phyloP scores from a whole-genome alignment of 73 alveolate genomes.

The Paramecium pentaurelia region DNA sequence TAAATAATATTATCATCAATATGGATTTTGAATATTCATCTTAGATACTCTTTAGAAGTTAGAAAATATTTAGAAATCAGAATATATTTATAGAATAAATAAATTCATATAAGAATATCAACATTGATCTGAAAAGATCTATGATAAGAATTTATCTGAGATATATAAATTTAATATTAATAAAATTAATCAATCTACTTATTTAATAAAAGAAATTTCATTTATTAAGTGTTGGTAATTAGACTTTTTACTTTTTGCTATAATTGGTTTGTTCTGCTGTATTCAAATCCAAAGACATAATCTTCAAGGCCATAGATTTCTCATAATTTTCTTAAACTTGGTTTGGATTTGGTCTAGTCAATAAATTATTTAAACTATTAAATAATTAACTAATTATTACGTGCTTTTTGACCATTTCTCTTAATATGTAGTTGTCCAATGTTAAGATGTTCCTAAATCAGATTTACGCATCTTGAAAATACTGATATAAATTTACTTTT shows the following conservation, averaged over 20 bases:
- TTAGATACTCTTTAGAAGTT: background rate
- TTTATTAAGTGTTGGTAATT: background rate
- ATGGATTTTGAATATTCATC: background rate
- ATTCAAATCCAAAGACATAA: slow-evolving; percentile 57
- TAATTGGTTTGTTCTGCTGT: slow-evolving; percentile 57
- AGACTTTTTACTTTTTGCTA: slow-evolving; percentile 18
- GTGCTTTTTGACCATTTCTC: slow-evolving; percentile 55
- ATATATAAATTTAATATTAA: background rate
- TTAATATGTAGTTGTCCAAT: slow-evolving; percentile 58
- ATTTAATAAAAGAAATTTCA: background rate
- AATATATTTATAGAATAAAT: background rate
- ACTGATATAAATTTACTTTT: background rate
- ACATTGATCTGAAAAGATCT: background rate
- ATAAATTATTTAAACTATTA: background rate
- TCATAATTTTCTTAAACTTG: slow-evolving; percentile 44
- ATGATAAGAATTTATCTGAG: background rate
- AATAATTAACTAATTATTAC: background rate
- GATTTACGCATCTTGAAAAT: slow-evolving; percentile 37
- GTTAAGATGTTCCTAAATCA: slow-evolving; percentile 51
- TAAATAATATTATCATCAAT: background rate
- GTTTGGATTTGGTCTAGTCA: slow-evolving; percentile 50
- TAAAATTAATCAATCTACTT: background rate
- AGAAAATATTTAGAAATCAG: background rate
- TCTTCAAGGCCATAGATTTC: slow-evolving; percentile 56
- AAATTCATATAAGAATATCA: too few relatives aligned